Evolutionary conservation across 106 monocot species (phyloP), one percentile per base, ranked within the genome.

Genomic region (Dendrobium officinale): DNA sequence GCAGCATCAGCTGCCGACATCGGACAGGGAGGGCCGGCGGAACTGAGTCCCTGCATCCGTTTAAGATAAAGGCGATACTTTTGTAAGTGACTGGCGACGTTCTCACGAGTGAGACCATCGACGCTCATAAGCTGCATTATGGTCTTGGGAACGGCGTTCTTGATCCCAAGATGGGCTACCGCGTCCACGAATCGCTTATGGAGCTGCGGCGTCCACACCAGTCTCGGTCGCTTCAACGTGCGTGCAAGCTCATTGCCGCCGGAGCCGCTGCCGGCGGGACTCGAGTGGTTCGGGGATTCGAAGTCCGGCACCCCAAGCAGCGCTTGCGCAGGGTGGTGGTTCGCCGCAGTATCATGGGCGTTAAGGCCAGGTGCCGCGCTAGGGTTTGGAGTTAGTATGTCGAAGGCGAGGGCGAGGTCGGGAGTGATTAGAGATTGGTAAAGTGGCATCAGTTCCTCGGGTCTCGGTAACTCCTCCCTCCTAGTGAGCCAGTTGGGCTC

Each of bases 71-170:
- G 84, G 7, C 89, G 81, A 80, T 89, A 89, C 84, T 89, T 89
- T 78, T 89, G 89, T 17, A 89, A 84, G 54, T 89, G 89, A 56
- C 89, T 89, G 47, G 89, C 89, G 27, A 89, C 89, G 89, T 89
- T 86, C 55, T 89, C 89, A 17, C 89, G 67, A 15, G 89, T 89
- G 70, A 89, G 86, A 13, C 84, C 89, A 20, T 89, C 89, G 41
- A 89, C 86, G 86, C 84, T 84, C 89, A 89, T 89, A 17, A 89
- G 77, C 81, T 89, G 86, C 86, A 86, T 88, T 74, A 88, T 88
- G 17, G 85, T 85, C 83, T 88, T 88, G 6, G 88, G 88, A 11
- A 89, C 89, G 44, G 89, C 89, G 74, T 89, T 86, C 86, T 86
- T 89, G 76, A 86, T 86, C 47, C 86, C 89, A 5, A 89, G 70